Base-by-base conservation (phyloP, 1,284 basidiomycete genomes). In the Sanguinoderma infundibulare region DNA sequence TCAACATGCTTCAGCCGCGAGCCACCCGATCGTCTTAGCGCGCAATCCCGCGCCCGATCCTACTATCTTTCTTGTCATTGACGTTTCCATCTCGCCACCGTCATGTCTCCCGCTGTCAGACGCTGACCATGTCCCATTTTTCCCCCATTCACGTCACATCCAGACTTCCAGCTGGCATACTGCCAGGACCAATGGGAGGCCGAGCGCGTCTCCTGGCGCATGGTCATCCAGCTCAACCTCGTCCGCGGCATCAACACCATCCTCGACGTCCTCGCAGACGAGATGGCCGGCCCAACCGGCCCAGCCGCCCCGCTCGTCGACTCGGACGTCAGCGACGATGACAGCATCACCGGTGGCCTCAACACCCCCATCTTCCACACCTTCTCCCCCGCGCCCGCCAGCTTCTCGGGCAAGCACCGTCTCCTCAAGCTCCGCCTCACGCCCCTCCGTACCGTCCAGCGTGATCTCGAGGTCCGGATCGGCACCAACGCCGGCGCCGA, bases 141-240 rank as follows among this genome's bases (percentile, higher is more conserved):
- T 14, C 6, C 17, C 28, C 17, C 17, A 9, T 14, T 14, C 34
- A 14, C 14, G 7, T 35, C 7, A 35, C 34, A 35, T 54, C 1
- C 69, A 87, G 89, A 92, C 72, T 92, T 92, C 68, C 89, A 90
- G 67, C 74, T 92, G 2, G 83, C 83, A 4, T 89, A 90, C 67
- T 86, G 90, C 20, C 79, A 79, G 30, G 78, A 81, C 55, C 84
- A 88, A 69, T 90, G 91, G 86, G 79, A 81, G 3, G 83, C 87
- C 62, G 88, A 92, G 68, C 85, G 84, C 53, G 76, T 80, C 3
- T 83, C 88, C 34, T 92, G 91, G 91, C 84, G 88, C 20, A 78
- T 83, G 8, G 87, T 93, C 64, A 87, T 93, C 66, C 87, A 88
- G 69, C 83, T 92, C 72, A 88, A 92, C 72, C 83, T 92, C 72